Conservation (phyloP, 176 grass and related monocot species). For the Otatea glauca region DNA sequence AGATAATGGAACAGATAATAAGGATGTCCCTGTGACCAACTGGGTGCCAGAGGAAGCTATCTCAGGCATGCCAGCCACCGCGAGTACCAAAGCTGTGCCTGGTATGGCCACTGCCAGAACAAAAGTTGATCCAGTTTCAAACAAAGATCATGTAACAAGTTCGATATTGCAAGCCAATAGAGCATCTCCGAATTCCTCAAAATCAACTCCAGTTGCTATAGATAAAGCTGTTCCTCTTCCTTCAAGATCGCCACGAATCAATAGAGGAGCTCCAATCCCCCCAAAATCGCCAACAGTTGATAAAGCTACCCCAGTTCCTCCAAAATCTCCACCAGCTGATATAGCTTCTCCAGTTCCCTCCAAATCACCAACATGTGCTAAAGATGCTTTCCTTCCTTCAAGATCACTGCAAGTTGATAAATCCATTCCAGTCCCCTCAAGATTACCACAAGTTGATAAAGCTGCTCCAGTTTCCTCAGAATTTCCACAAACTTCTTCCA, state of each 20-base stretch:
- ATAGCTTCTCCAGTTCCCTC: background rate
- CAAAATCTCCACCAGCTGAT: conserved; percentile 12
- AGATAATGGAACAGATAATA: conserved; percentile 37
- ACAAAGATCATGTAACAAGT: conserved; percentile 42
- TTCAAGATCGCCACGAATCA: conserved; percentile 41
- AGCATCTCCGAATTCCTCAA: conserved; percentile 37
- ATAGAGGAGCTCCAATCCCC: conserved; percentile 20
- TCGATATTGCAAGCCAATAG: conserved; percentile 36
- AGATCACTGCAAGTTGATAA: conserved; percentile 49
- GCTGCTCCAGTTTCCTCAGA: conserved; percentile 30
- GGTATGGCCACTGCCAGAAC: conserved; percentile 5
- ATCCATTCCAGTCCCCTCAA: conserved; percentile 40
- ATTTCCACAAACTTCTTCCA: conserved; percentile 37
- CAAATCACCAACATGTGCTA: conserved; percentile 30
- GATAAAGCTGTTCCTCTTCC: conserved; percentile 46
- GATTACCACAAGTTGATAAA: conserved; percentile 50
- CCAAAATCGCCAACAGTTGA: conserved; percentile 21
- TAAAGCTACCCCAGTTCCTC: conserved; percentile 19
- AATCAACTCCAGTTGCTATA: conserved; percentile 39
- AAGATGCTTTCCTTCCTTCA: conserved; percentile 47
- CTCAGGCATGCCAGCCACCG: conserved; percentile 25
- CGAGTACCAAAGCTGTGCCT: conserved; percentile 37
- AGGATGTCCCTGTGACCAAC: conserved; percentile 36
- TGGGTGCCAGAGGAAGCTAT: conserved; percentile 40
- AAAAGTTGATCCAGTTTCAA: conserved; percentile 46